Evolutionary conservation across 2,329 filamentous ascomycete genomes (phyloP).

Genomic region (Aureobasidium musti): DNA sequence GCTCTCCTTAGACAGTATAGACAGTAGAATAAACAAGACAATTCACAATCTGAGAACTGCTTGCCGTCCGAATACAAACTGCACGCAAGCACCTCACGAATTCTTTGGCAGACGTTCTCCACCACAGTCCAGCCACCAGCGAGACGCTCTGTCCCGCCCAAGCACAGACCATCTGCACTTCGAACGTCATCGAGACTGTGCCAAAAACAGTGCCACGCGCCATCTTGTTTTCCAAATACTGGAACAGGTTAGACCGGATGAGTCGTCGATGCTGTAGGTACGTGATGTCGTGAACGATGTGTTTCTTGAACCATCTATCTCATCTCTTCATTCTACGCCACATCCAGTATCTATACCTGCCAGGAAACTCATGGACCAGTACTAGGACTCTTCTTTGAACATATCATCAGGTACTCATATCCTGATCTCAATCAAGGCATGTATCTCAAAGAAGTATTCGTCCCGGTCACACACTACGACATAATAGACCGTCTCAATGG

Average conservation of each 20-base stretch:
- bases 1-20: not conserved
- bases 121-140: conserved; percentile 15
- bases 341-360: not conserved
- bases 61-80: conserved; percentile 7
- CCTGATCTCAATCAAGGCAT: not conserved
- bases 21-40: not conserved
- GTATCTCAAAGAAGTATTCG: not conserved
- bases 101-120: conserved; percentile 26
- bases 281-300: conserved; percentile 17
- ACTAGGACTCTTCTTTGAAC: not conserved
- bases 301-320: not conserved
- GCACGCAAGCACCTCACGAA: conserved; percentile 17
- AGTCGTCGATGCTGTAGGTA: not conserved
- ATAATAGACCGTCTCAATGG: conserved; percentile 34
- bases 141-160: not conserved
- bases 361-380: not conserved
- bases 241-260: conserved; percentile 22
- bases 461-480: conserved; percentile 26
- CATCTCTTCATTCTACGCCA: conserved; percentile 1
- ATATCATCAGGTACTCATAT: not conserved
- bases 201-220: conserved; percentile 18
- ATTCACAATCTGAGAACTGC: not conserved
- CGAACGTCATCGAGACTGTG: conserved; percentile 12
- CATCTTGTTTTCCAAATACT: conserved; percentile 21
- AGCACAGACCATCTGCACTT: conserved; percentile 8